phyloP scores from a whole-genome alignment of 2,329 filamentous ascomycete genomes.

The Colletotrichum orchidophilum region DNA sequence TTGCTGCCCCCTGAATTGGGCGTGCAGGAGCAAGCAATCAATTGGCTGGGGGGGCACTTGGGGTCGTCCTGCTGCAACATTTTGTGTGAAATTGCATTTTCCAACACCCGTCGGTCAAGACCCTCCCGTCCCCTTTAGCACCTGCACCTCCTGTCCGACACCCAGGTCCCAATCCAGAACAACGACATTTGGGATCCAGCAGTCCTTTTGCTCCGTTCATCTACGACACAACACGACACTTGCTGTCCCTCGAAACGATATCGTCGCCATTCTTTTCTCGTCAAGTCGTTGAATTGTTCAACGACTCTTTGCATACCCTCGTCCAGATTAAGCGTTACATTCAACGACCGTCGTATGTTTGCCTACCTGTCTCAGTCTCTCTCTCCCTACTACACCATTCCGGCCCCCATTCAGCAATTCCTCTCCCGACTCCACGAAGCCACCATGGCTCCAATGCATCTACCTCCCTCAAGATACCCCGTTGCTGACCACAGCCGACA shows the following conservation, averaged over 20 bases:
- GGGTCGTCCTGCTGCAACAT: slow-evolving; percentile 43
- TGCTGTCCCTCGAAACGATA: slow-evolving; percentile 26
- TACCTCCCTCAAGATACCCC: slow-evolving; percentile 26
- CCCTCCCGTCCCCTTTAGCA: slow-evolving; percentile 36
- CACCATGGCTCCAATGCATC: slow-evolving; percentile 24
- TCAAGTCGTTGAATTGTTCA: slow-evolving; percentile 23
- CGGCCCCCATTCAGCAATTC: slow-evolving; percentile 10
- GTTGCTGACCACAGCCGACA: slow-evolving; percentile 39
- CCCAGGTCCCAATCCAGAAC: slow-evolving; percentile 28
- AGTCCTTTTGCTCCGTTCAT: slow-evolving; percentile 28
- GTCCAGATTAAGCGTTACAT: slow-evolving; percentile 16
- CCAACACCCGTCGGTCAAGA: slow-evolving; percentile 36
- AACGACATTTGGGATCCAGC: slow-evolving; percentile 33
- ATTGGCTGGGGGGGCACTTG: slow-evolving; percentile 35
- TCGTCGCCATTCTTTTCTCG: slow-evolving; percentile 9
- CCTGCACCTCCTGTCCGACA: slow-evolving; percentile 32
- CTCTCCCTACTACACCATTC: slow-evolving; percentile 8
- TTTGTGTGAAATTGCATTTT: slow-evolving; percentile 52
- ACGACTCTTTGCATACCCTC: slow-evolving; percentile 17
- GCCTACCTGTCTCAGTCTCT: not conserved
- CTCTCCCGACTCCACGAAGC: slow-evolving; percentile 24
- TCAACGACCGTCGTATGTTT: slow-evolving; percentile 31
- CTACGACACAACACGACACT: slow-evolving; percentile 28
- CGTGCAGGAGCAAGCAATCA: slow-evolving; percentile 26
- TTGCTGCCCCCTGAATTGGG: slow-evolving; percentile 37